Base-by-base conservation (phyloP, 2,329 filamentous ascomycete genomes). In the Aspergillus puulaauensis region DNA sequence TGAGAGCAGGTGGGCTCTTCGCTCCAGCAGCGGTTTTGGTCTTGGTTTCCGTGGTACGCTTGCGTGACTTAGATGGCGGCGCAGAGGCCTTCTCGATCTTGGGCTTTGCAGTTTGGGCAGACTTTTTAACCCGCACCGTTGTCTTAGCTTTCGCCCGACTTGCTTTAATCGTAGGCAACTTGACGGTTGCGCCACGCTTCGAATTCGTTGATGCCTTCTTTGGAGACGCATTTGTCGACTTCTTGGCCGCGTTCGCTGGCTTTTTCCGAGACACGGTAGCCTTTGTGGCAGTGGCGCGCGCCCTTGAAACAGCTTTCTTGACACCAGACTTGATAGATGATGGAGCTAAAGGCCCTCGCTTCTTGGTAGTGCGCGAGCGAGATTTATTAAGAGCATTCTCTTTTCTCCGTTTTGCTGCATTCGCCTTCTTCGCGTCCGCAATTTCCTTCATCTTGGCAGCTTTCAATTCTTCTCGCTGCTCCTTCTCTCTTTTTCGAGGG, bases 401-500 rank as follows among this genome's bases (percentile, higher is more conserved):
- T 23, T 61, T 49, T 62, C 75, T 76, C 54, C 73, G 72, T 58
- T 77, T 77, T 8, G 68, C 69, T 11, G 63, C 40, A 17, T 54
- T 64, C 19, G 58, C 48, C 23, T 59, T 64, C 35, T 66, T 68
- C 27, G 57, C 43, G 23, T 53, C 55, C 9, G 61, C 52, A 52
- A 68, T 65, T 19, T 58, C 51, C 50, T 72, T 70, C 50, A 65
- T 60, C 15, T 64, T 64, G 44, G 69, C 64, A 46, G 56, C 60
- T 47, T 56, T 58, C 11, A 58, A 54, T 61, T 73, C 66, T 33
- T 67, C 61, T 44, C 71, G 71, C 57, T 72, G 71, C 14, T 73
- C 70, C 50, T 76, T 77, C 52, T 83, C 80, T 66, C 82, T 82
- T 4, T 80, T 78, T 52, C 79, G 81, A 9, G 82, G 82, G 12